Conservation (phyloP, 129 eudicot genomes). For the Escallonia herrerae region DNA sequence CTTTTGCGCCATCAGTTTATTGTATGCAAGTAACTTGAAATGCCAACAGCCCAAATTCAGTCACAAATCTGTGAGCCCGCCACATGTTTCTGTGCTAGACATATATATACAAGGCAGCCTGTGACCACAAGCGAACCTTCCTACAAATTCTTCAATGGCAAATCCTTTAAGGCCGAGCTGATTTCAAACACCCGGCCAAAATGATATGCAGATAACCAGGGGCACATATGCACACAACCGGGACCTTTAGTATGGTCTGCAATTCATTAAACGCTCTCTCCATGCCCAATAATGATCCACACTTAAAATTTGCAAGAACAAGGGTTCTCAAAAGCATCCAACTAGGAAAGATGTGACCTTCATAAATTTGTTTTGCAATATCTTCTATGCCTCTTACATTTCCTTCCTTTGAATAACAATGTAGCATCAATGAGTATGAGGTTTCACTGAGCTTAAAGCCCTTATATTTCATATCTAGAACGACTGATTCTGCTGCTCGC, state of each 20-base stretch:
- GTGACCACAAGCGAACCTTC: too few relatives aligned
- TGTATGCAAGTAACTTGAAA: too few relatives aligned
- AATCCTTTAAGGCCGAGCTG: too few relatives aligned
- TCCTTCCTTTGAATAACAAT: conserved; percentile 74
- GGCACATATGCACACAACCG: too few relatives aligned
- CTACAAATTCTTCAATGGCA: too few relatives aligned
- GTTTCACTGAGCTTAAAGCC: conserved; percentile 88
- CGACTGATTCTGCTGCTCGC: conserved; percentile 66
- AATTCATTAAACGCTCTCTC: conserved; percentile 79
- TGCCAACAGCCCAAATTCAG: too few relatives aligned
- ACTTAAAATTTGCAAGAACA: conserved; percentile 73
- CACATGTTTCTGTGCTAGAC: too few relatives aligned
- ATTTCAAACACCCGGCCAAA: too few relatives aligned
- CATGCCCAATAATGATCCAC: conserved; percentile 63
- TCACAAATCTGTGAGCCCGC: too few relatives aligned
- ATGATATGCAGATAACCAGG: too few relatives aligned
- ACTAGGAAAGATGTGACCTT: conserved; percentile 70
- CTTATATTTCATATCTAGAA: conserved; percentile 68
- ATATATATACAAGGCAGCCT: too few relatives aligned
- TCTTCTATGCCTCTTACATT: conserved; percentile 56
- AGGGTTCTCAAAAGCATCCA: conserved; percentile 91
- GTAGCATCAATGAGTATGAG: conserved; percentile 75
- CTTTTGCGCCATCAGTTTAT: too few relatives aligned
- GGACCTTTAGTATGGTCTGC: conserved; percentile 3
- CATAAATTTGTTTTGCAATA: conserved; percentile 63